Evolutionary conservation across 768 basidiomycete genomes (phyloP).

Genomic region (Russula lepida): DNA sequence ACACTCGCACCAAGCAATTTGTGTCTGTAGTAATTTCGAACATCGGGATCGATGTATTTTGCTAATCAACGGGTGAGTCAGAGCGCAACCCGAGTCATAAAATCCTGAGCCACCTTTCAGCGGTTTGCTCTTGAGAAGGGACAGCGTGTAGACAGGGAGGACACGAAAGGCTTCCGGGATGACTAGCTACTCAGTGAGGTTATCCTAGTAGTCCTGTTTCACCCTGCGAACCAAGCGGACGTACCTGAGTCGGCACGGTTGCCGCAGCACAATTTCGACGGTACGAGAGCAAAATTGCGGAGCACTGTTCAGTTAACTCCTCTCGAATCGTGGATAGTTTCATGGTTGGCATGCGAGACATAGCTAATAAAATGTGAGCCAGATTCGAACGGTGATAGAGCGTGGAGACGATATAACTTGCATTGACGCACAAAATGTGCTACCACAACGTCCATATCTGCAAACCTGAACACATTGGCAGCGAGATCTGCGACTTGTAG

Average conservation of each 20-base stretch:
- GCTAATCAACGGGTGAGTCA: slow-evolving; percentile 35
- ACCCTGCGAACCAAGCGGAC: slow-evolving; percentile 13
- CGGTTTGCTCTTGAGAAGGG: slow-evolving; percentile 81
- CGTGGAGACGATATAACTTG: slow-evolving; percentile 30
- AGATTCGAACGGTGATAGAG: not conserved
- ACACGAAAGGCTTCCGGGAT: slow-evolving; percentile 89
- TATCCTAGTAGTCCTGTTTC: not conserved
- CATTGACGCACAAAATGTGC: slow-evolving; percentile 71
- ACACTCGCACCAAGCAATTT: slow-evolving; percentile 63
- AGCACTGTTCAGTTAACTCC: slow-evolving; percentile 75
- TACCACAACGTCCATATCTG: slow-evolving; percentile 82
- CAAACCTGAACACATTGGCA: slow-evolving; percentile 85
- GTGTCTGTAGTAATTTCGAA: slow-evolving; percentile 80
- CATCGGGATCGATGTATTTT: slow-evolving; percentile 86
- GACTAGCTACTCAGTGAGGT: slow-evolving; percentile 53
- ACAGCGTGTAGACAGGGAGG: slow-evolving; percentile 73
- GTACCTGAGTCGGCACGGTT: slow-evolving; percentile 69
- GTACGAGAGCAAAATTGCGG: slow-evolving; percentile 76
- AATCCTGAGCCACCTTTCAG: slow-evolving; percentile 59
- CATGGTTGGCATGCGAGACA: slow-evolving; percentile 50
- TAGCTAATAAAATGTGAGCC: slow-evolving; percentile 40
- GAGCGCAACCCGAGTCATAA: not conserved
- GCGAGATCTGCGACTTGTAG: slow-evolving; percentile 74
- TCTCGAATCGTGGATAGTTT: slow-evolving; percentile 73
- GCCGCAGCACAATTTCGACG: slow-evolving; percentile 80